These are phyloP conservation scores for Kurtzmaniella natalensis DNA, from an alignment of 1,139 yeast species.

Conservation along the genomic window DNA sequence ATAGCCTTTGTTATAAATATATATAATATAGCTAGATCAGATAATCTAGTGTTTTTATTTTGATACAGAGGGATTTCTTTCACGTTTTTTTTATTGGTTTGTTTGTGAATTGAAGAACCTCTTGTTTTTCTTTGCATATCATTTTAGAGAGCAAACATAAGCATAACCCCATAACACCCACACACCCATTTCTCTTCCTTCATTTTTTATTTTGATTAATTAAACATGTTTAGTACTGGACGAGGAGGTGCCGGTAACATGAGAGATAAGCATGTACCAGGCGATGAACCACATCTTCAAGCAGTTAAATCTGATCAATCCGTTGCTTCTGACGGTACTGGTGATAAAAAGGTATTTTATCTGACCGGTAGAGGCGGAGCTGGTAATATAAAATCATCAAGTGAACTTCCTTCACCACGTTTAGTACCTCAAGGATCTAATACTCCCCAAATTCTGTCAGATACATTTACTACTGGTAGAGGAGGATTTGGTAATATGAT, in stretches of 20 bases:
- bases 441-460: conserved; percentile 57
- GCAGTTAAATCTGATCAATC: conserved; percentile 1
- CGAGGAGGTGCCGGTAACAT: conserved; percentile 42
- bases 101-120: too few relatives aligned
- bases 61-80: too few relatives aligned
- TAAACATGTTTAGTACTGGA: conserved; percentile 25
- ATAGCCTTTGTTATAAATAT: too few relatives aligned
- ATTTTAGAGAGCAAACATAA: too few relatives aligned
- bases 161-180: too few relatives aligned
- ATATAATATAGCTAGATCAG: too few relatives aligned
- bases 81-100: too few relatives aligned
- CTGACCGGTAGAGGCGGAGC: conserved; percentile 85
- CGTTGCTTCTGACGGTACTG: conserved; percentile 4
- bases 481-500: conserved; percentile 84
- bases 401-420: conserved; percentile 47
- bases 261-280: conserved; percentile 16
- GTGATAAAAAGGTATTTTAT: conserved; percentile 36
- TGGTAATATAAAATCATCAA: conserved; percentile 57
- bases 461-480: conserved; percentile 68
- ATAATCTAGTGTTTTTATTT: too few relatives aligned
- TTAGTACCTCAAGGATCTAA: conserved; percentile 58
- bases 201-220: background rate
- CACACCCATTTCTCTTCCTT: too few relatives aligned
- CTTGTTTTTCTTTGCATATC: too few relatives aligned
- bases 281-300: background rate